Percentiles rank a stretch among this genome's conserved stretches.
Conservation (phyloP, 2,329 filamentous ascomycete species). For the Ceratocystis colombiana region DNA sequence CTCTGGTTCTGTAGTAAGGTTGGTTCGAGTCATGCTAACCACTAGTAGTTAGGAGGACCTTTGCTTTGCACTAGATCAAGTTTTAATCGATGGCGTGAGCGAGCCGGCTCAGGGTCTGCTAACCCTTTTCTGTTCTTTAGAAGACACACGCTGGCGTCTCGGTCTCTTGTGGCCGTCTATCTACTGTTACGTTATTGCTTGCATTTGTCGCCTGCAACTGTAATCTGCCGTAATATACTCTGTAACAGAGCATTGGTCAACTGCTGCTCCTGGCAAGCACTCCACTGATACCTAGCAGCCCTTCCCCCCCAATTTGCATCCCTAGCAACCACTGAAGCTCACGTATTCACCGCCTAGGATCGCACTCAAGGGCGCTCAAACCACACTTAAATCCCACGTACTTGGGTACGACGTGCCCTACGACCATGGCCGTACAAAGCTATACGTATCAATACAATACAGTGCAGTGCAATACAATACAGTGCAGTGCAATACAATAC, state of each 20-base stretch:
- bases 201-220: background rate
- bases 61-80: no score
- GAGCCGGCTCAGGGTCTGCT: no score
- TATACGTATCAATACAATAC: background rate
- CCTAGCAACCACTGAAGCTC: background rate
- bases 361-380: background rate
- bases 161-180: no score
- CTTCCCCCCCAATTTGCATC: background rate
- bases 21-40: background rate
- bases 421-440: background rate
- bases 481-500: background rate
- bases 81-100: no score
- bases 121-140: no score
- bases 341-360: background rate
- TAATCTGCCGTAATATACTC: constrained; percentile 13
- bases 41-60: background rate
- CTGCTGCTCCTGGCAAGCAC: background rate
- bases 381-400: constrained; percentile 10
- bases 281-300: no score
- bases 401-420: background rate
- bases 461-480: background rate
- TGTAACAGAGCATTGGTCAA: constrained; percentile 10
- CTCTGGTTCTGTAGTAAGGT: background rate
- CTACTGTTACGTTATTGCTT: no score
- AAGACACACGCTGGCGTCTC: no score